Conservation (phyloP, 2,329 filamentous ascomycete genomes). For the Microdochium paspali region DNA sequence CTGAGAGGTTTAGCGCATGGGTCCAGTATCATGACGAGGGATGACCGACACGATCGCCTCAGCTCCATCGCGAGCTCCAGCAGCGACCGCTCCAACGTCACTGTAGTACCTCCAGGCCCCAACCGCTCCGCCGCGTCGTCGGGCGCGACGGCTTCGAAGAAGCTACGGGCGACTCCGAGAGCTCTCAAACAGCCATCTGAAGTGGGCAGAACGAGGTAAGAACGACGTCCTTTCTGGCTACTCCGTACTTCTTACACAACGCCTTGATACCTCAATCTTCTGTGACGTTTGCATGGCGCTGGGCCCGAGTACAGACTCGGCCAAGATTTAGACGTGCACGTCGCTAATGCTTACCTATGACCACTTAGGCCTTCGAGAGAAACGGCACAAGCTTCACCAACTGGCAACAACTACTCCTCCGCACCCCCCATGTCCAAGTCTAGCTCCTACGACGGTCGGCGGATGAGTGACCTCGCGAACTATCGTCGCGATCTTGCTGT, state of each 20-base stretch:
- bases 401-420: constrained; percentile 10
- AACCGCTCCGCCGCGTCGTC: constrained; percentile 20
- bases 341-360: neutral
- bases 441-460: constrained; percentile 37
- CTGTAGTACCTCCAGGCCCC: constrained; percentile 40
- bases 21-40: constrained; percentile 51
- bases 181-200: constrained; percentile 49
- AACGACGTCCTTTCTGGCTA: constrained; percentile 7
- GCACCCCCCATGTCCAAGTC: constrained; percentile 3
- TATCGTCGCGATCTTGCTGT: constrained; percentile 65
- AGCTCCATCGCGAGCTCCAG: constrained; percentile 57
- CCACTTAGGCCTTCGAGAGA: neutral
- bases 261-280: too few species aligned
- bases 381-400: constrained; percentile 19
- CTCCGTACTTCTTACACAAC: too few species aligned
- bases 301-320: too few species aligned
- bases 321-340: neutral
- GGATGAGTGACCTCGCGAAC: constrained; percentile 54
- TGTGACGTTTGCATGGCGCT: too few species aligned
- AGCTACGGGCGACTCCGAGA: constrained; percentile 23
- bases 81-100: constrained; percentile 59
- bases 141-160: constrained; percentile 19
- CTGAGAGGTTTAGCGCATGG: constrained; percentile 1
- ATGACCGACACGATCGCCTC: constrained; percentile 55
- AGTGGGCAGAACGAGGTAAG: constrained; percentile 34